Evolutionary conservation across 352 stramenopile genomes (phyloP).

Genomic region (Aphanomyces invadans): DNA sequence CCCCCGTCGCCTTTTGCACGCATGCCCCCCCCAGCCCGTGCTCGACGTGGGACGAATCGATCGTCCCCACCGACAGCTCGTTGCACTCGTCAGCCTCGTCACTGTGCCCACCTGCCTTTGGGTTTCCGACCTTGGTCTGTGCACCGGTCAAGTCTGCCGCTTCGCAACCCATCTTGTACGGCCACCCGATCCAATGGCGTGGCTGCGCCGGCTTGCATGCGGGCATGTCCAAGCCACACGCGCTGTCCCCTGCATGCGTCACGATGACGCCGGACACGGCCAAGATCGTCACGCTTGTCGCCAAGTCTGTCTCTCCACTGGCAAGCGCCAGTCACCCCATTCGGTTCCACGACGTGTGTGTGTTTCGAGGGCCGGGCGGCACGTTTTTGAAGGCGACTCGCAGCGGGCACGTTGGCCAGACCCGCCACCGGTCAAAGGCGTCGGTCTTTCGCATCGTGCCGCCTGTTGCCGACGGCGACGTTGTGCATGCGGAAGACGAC

Average conservation of each 20-base stretch:
- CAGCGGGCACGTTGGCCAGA: conserved; percentile 26
- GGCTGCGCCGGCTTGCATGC: not conserved
- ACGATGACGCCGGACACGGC: not conserved
- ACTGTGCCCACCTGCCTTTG: too few relatives aligned
- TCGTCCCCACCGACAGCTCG: too few relatives aligned
- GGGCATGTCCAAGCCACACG: too few relatives aligned
- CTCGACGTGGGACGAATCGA: too few relatives aligned
- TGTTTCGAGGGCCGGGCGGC: conserved; percentile 40
- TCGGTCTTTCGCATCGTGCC: conserved; percentile 44
- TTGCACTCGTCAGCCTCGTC: too few relatives aligned
- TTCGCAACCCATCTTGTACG: not conserved
- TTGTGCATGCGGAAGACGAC: conserved; percentile 39
- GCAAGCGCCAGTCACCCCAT: conserved; percentile 33
- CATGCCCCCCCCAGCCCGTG: too few relatives aligned
- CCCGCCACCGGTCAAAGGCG: not conserved
- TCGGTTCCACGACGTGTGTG: conserved; percentile 47
- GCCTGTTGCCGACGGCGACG: conserved; percentile 35
- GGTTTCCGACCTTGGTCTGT: too few relatives aligned
- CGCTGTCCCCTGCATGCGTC: not conserved
- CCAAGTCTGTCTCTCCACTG: not conserved
- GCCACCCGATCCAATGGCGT: not conserved
- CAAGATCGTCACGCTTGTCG: not conserved
- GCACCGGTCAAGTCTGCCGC: too few relatives aligned
- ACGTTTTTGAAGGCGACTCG: conserved; percentile 41
- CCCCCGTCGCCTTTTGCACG: too few relatives aligned